These are phyloP conservation scores for Leishmania major DNA, from an alignment of 208 protist species.

Conservation along the genomic window DNA sequence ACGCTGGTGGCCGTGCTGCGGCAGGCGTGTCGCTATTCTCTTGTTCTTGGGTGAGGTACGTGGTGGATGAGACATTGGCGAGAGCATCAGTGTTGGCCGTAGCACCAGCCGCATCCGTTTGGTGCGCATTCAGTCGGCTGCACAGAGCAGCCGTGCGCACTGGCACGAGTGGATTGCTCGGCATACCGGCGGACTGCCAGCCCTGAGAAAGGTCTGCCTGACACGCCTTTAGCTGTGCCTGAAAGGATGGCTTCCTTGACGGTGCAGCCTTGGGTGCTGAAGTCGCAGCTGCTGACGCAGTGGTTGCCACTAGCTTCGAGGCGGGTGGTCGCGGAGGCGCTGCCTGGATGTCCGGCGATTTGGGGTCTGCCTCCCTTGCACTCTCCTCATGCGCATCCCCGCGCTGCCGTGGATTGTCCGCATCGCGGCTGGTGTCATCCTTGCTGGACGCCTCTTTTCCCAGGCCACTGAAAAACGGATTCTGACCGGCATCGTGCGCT, in stretches of 20 bases:
- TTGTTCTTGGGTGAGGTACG: background rate
- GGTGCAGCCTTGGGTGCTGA: background rate
- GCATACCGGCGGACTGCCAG: slow-evolving; percentile 5
- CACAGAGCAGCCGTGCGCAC: background rate
- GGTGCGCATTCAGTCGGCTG: background rate
- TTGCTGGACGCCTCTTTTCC: background rate
- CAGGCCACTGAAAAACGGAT: background rate
- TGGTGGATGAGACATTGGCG: background rate
- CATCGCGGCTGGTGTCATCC: background rate
- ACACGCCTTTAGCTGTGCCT: background rate
- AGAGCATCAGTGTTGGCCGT: background rate
- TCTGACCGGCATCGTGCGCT: background rate
- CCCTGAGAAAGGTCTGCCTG: background rate
- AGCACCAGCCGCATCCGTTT: too few species aligned
- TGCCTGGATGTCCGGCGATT: background rate
- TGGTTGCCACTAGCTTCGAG: background rate
- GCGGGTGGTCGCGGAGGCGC: background rate
- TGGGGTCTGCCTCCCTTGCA: background rate
- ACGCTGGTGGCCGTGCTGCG: background rate
- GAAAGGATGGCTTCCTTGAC: background rate
- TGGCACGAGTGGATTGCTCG: background rate
- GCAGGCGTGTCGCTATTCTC: background rate
- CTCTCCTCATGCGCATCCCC: background rate
- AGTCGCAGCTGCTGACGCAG: background rate
- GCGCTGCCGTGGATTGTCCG: background rate